Conservation (phyloP, 306 rosid genomes). For the Quercus mongolica region DNA sequence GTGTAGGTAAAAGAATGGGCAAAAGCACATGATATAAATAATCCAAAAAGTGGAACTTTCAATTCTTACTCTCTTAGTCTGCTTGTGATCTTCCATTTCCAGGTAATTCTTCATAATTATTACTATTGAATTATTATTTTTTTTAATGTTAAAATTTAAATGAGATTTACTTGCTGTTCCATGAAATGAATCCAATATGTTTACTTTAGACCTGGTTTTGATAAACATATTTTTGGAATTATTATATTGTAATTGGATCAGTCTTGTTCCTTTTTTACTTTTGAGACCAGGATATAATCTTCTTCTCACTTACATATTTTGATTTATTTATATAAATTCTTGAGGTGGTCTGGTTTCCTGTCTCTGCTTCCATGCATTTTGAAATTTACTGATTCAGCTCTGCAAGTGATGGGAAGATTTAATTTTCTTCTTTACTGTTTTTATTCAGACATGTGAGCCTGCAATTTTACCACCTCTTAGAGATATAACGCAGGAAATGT, state of each 20-base stretch:
- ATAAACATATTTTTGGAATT: not conserved
- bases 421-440: slow-evolving; percentile 17
- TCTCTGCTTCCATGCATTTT: not conserved
- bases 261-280: not conserved
- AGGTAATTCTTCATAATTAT: slow-evolving; percentile 51
- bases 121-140: not conserved
- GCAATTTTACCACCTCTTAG: slow-evolving; percentile 87
- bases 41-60: slow-evolving; percentile 68
- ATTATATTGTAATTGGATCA: not conserved
- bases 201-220: slow-evolving; percentile 22
- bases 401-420: not conserved
- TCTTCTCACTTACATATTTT: not conserved
- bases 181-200: not conserved
- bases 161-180: slow-evolving; percentile 13
- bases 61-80: slow-evolving; percentile 82
- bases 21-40: slow-evolving; percentile 73
- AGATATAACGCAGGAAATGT: slow-evolving; percentile 69
- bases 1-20: slow-evolving; percentile 99
- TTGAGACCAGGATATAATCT: not conserved
- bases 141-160: not conserved
- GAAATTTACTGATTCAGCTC: not conserved
- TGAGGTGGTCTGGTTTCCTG: not conserved
- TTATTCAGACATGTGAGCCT: slow-evolving; percentile 78
- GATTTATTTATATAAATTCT: not conserved
- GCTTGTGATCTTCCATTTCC: slow-evolving; percentile 89